Conservation (phyloP, 2,329 filamentous ascomycete species). For the Sporothrix mexicana region DNA sequence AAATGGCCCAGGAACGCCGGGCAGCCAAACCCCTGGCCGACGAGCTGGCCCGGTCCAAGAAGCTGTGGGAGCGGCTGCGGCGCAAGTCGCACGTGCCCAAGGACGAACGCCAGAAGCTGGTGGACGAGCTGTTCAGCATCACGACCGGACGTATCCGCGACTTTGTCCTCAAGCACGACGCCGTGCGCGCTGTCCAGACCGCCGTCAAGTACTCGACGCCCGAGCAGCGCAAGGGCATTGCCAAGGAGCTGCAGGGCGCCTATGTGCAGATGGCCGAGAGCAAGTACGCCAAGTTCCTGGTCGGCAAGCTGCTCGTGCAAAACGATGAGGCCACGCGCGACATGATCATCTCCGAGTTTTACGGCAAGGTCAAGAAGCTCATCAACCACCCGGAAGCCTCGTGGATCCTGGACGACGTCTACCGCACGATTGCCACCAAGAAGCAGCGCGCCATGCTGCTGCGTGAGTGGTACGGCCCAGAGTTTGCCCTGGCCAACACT, state of each 20-base stretch:
- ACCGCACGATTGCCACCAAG: constrained; percentile 83
- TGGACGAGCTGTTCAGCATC: constrained; percentile 88
- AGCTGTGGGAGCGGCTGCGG: constrained; percentile 93
- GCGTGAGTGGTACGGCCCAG: constrained; percentile 94
- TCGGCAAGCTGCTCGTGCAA: constrained; percentile 94
- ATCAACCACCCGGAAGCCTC: constrained; percentile 96
- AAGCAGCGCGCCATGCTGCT: constrained; percentile 85
- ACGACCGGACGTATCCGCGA: constrained; percentile 91
- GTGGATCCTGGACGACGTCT: constrained; percentile 98
- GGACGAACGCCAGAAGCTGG: constrained; percentile 84
- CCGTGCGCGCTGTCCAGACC: constrained; percentile 94
- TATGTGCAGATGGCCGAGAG: constrained; percentile 89
- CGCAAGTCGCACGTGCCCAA: constrained; percentile 91
- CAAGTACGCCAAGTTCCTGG: constrained; percentile 95
- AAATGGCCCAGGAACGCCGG: constrained; percentile 85
- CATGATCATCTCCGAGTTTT: constrained; percentile 91
- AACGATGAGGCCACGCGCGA: constrained; percentile 86
- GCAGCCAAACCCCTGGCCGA: constrained; percentile 92
- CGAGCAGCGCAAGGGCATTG: constrained; percentile 85
- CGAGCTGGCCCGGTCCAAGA: constrained; percentile 85
- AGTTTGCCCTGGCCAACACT: constrained; percentile 75
- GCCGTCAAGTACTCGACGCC: constrained; percentile 93
- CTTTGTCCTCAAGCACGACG: constrained; percentile 98
- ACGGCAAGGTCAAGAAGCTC: constrained; percentile 86
- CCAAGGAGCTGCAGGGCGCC: constrained; percentile 81